phyloP scores from a whole-genome alignment of 2,329 filamentous ascomycete genomes.

The Ascochyta pisi region DNA sequence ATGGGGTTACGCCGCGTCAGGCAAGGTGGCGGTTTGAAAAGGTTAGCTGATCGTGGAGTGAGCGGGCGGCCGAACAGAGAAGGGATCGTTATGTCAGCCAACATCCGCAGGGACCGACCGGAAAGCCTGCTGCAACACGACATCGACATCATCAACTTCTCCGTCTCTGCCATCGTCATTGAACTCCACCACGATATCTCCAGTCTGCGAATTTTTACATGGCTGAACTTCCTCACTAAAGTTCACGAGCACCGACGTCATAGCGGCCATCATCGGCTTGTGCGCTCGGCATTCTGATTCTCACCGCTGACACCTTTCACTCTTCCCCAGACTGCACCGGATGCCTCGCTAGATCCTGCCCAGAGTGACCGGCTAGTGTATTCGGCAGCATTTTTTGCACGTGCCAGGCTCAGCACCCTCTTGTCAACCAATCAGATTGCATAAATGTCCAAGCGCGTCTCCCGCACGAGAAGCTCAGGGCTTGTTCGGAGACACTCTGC shows the following conservation, averaged over 20 bases:
- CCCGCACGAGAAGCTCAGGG: conserved; percentile 4
- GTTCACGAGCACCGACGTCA: conserved; percentile 10
- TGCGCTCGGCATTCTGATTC: conserved; percentile 3
- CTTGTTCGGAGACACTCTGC: not conserved
- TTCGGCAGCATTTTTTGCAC: conserved; percentile 10
- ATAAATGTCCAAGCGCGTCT: not conserved
- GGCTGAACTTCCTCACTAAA: conserved; percentile 11
- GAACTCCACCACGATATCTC: conserved; percentile 7
- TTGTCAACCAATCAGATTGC: not conserved
- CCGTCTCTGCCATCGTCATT: conserved; percentile 12
- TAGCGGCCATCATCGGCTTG: conserved; percentile 8
- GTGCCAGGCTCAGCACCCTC: not conserved
- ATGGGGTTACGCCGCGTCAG: conserved; percentile 16
- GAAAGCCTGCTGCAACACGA: conserved; percentile 12
- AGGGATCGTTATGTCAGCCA: conserved; percentile 17
- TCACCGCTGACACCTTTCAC: conserved; percentile 1
- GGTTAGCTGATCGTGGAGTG: conserved; percentile 28
- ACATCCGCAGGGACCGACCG: conserved; percentile 15
- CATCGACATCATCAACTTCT: conserved; percentile 6
- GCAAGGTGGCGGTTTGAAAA: conserved; percentile 12
- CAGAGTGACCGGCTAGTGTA: conserved; percentile 7
- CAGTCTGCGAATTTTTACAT: not conserved
- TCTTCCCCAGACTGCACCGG: conserved; percentile 10
- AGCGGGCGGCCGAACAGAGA: conserved; percentile 7
- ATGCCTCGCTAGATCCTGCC: conserved; percentile 5